Percentiles rank a stretch among this genome's conserved stretches.
These are phyloP conservation scores for Tulasnella sp. DNA, from an alignment of 768 basidiomycete species.

Conservation along the genomic window DNA sequence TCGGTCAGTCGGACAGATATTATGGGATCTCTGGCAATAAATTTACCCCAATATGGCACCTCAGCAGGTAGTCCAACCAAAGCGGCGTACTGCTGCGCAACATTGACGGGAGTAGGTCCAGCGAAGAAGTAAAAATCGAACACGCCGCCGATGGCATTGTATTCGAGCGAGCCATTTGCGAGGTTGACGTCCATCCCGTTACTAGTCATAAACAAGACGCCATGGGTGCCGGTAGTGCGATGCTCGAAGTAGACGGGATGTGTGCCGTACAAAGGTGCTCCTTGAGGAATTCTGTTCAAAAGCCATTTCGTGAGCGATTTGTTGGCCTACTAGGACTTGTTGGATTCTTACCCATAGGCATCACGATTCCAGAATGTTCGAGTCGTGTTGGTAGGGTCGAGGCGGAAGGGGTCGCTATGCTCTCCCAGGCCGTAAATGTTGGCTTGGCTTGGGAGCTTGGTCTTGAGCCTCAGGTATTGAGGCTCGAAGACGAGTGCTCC, in stretches of 20 bases:
- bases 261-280: slow-evolving; percentile 59
- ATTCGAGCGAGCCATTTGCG: slow-evolving; percentile 45
- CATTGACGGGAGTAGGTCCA: slow-evolving; percentile 39
- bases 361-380: slow-evolving; percentile 59
- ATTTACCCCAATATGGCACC: slow-evolving; percentile 55
- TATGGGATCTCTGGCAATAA: not conserved
- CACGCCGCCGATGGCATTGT: slow-evolving; percentile 67
- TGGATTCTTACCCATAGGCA: slow-evolving; percentile 34
- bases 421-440: slow-evolving; percentile 77
- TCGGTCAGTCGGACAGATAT: not conserved
- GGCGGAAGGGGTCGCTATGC: slow-evolving; percentile 54
- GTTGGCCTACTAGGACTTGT: not conserved
- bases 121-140: slow-evolving; percentile 72
- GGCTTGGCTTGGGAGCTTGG: slow-evolving; percentile 43
- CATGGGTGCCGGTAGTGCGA: slow-evolving; percentile 53
- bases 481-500: slow-evolving; percentile 63
- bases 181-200: slow-evolving; percentile 74
- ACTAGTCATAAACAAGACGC: slow-evolving; percentile 56
- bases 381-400: slow-evolving; percentile 34
- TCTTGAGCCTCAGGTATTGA: slow-evolving; percentile 66
- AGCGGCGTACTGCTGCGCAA: slow-evolving; percentile 59
- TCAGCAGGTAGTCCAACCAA: slow-evolving; percentile 57
- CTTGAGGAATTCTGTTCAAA: slow-evolving; percentile 32
- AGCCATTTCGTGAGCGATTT: not conserved
- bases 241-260: slow-evolving; percentile 70